Evolutionary conservation across 2,329 filamentous ascomycete species (phyloP).

Genomic region (Neofusicoccum laricinum): DNA sequence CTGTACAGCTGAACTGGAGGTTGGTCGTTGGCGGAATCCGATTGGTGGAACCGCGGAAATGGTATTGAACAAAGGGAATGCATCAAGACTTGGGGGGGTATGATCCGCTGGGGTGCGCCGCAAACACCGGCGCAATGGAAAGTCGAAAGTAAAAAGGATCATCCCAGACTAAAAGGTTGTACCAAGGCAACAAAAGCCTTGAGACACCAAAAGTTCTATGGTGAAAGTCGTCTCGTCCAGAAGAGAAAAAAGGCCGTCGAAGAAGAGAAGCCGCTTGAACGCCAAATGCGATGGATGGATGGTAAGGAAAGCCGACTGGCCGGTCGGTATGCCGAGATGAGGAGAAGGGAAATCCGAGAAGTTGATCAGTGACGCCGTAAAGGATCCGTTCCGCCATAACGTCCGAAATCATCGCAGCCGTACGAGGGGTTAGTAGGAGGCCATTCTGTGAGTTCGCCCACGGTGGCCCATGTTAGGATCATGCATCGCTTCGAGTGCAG

Average conservation of each 20-base stretch:
- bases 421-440: conserved; percentile 32
- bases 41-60: not conserved
- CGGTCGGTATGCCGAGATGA: conserved; percentile 7
- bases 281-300: conserved; percentile 25
- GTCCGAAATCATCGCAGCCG: conserved; percentile 17
- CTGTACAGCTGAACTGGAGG: conserved; percentile 3
- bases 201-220: conserved; percentile 13
- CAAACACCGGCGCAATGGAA: conserved; percentile 15
- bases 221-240: conserved; percentile 17
- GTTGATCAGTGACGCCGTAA: conserved; percentile 35
- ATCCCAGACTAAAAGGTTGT: conserved; percentile 15
- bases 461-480: conserved; percentile 3
- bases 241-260: conserved; percentile 18
- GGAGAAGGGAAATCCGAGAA: conserved; percentile 24
- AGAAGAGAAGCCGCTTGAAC: conserved; percentile 34
- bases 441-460: conserved; percentile 31
- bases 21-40: not conserved
- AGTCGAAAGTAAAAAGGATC: conserved; percentile 17
- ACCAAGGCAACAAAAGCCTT: not conserved
- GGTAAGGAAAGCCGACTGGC: not conserved
- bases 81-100: conserved; percentile 12
- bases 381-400: conserved; percentile 30
- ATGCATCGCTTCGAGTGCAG: conserved; percentile 26
- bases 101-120: conserved; percentile 10
- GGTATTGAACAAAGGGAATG: conserved; percentile 16